phyloP scores from a whole-genome alignment of 768 basidiomycete species.

The Collybia nuda region DNA sequence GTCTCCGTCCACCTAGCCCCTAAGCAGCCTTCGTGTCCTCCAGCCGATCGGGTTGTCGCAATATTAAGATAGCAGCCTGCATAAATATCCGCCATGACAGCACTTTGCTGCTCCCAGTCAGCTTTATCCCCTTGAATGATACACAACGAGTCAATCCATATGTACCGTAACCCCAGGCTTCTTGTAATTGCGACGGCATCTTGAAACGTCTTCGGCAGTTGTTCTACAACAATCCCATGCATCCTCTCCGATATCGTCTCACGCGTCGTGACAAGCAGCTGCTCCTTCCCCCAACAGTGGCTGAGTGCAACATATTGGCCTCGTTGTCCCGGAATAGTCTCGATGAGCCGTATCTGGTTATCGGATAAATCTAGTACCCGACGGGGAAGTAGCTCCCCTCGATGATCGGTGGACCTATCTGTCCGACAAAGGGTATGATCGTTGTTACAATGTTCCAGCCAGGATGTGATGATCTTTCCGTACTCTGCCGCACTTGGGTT shows the following conservation, averaged over 20 bases:
- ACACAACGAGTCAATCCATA: constrained; percentile 1
- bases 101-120: not conserved
- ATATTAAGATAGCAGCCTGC: not conserved
- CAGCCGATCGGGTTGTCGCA: too few species aligned
- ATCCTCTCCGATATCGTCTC: not conserved
- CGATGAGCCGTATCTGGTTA: too few species aligned
- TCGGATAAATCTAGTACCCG: too few species aligned
- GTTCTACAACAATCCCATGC: not conserved
- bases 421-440: too few species aligned
- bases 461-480: too few species aligned
- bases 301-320: not conserved
- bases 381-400: too few species aligned
- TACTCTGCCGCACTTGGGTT: too few species aligned
- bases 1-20: too few species aligned
- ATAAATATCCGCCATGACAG: not conserved
- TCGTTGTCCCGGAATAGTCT: not conserved
- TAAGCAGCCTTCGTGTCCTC: too few species aligned
- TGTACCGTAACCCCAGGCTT: not conserved
- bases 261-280: not conserved
- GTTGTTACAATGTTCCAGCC: too few species aligned
- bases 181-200: not conserved
- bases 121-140: not conserved
- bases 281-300: constrained; percentile 1
- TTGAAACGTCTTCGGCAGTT: not conserved
- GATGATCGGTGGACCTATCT: too few species aligned